Conservation (phyloP, 2,329 filamentous ascomycete species). For the Xylariaceae sp. region DNA sequence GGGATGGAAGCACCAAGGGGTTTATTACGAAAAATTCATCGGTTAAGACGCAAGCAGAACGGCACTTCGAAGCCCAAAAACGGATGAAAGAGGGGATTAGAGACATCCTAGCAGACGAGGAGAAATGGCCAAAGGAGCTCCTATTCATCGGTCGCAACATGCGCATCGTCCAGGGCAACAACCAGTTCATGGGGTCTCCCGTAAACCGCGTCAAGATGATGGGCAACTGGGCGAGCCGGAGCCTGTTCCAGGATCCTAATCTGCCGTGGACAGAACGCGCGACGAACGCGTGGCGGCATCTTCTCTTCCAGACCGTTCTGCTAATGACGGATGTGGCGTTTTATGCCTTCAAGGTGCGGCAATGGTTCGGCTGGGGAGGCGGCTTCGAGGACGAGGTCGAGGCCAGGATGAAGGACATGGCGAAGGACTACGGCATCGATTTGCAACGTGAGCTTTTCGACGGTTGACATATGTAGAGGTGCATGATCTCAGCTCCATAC, state of each 20-base stretch:
- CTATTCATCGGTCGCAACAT: slow-evolving; percentile 92
- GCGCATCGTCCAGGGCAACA: slow-evolving; percentile 91
- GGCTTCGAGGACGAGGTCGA: slow-evolving; percentile 97
- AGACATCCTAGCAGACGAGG: slow-evolving; percentile 78
- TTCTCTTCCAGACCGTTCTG: slow-evolving; percentile 81
- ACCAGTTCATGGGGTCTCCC: slow-evolving; percentile 85
- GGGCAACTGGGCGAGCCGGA: slow-evolving; percentile 83
- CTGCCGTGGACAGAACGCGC: slow-evolving; percentile 65
- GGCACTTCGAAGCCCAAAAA: slow-evolving; percentile 88
- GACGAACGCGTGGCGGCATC: slow-evolving; percentile 72
- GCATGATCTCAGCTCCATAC: no score
- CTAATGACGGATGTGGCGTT: slow-evolving; percentile 79
- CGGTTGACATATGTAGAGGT: slow-evolving; percentile 53
- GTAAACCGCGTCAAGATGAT: slow-evolving; percentile 95
- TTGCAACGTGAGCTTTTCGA: slow-evolving; percentile 88
- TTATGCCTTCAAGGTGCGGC: slow-evolving; percentile 76
- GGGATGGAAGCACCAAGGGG: slow-evolving; percentile 68
- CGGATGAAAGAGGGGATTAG: slow-evolving; percentile 71
- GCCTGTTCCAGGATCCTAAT: slow-evolving; percentile 74
- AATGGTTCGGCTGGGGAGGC: slow-evolving; percentile 73
- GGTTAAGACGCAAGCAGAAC: slow-evolving; percentile 63
- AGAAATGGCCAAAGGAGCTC: slow-evolving; percentile 86
- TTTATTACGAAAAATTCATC: slow-evolving; percentile 68
- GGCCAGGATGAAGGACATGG: slow-evolving; percentile 81
- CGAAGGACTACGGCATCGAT: slow-evolving; percentile 89